These are phyloP conservation scores for Escallonia rubra DNA, from an alignment of 129 eudicot genomes.

Conservation along the genomic window DNA sequence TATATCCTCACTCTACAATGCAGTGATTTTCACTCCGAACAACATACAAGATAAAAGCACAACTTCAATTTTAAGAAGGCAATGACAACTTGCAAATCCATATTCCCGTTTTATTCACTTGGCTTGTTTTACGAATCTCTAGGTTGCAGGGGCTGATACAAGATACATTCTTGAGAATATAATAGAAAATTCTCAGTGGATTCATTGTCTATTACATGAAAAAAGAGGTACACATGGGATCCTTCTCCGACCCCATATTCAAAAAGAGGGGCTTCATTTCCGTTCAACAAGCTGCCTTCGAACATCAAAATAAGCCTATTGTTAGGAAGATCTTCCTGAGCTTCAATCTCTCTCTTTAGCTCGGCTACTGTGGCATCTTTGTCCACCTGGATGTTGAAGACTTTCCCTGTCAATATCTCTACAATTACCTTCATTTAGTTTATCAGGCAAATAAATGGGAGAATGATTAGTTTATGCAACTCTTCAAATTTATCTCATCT, in stretches of 20 bases:
- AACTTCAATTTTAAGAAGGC: too few relatives aligned
- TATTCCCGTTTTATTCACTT: neutral
- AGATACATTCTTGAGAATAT: constrained; percentile 3
- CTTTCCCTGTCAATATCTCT: constrained; percentile 47
- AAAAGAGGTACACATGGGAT: constrained; percentile 50
- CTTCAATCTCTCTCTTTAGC: constrained; percentile 42
- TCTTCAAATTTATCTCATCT: too few relatives aligned
- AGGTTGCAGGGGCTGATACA: neutral
- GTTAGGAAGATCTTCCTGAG: constrained; percentile 41
- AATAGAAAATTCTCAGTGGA: constrained; percentile 9
- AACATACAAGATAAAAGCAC: too few relatives aligned
- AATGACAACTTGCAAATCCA: neutral
- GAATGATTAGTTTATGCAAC: too few relatives aligned
- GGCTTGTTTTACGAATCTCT: neutral
- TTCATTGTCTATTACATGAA: constrained; percentile 20
- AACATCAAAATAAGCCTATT: constrained; percentile 36
- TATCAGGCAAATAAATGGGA: too few relatives aligned
- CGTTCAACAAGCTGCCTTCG: constrained; percentile 15
- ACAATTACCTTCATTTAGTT: constrained; percentile 31
- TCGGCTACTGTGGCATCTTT: constrained; percentile 45
- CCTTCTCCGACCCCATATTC: constrained; percentile 50
- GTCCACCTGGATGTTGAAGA: constrained; percentile 36
- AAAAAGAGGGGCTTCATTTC: constrained; percentile 28
- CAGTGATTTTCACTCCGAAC: too few relatives aligned
- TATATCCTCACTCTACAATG: too few relatives aligned